Evolutionary conservation across 768 basidiomycete species (phyloP), one percentile per base, ranked within the genome.

Genomic region (Russula griseocarnosa): DNA sequence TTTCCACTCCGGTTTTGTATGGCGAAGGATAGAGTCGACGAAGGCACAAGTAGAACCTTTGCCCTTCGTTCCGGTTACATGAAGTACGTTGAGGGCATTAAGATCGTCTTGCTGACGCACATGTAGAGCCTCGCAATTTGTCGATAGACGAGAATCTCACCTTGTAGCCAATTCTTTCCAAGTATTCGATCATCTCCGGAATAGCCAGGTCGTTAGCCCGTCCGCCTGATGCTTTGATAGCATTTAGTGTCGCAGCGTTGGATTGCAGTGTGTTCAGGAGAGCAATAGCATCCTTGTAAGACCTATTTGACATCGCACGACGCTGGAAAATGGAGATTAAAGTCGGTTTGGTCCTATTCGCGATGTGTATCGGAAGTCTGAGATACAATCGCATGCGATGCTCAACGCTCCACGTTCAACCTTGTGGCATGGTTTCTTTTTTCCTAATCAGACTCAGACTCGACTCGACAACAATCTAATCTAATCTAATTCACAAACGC

Each of bases 41-140:
- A 98, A 98, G 9, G 97, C 96, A 67, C 91, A 92, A 1, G 97
- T 94, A 3, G 96, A 98, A 8, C 96, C 96, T 74, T 99, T 99
- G 38, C 96, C 96, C 76, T 99, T 99, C 5, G 97, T 98, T 4
- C 96, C 96, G 10, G 96, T 95, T 68, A 99, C 86, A 78, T 99
- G 96, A 53, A 98, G 84, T 62, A 96, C 93, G 74, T 98, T 96
- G 59, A 99, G 79, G 26, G 77, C 76, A 72, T 98, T 94, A 49
- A 99, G 81, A 67, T 95, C 87, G 62, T 84, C 79, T 47, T 90
- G 82, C 94, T 97, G 70, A 51, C 49, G 62, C 18, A 34, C 62
- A 47, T 42, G 28, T 38, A 59, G 24, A 40, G 36, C 55, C 36
- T 24, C 28, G 26, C 65, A 58, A 53, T 71, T 59, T 67, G 54